A percentile compares a stretch with the other conserved stretches of the same genome.
Conservation (phyloP, 1,139 yeast species). For the Pichia kudriavzevii region DNA sequence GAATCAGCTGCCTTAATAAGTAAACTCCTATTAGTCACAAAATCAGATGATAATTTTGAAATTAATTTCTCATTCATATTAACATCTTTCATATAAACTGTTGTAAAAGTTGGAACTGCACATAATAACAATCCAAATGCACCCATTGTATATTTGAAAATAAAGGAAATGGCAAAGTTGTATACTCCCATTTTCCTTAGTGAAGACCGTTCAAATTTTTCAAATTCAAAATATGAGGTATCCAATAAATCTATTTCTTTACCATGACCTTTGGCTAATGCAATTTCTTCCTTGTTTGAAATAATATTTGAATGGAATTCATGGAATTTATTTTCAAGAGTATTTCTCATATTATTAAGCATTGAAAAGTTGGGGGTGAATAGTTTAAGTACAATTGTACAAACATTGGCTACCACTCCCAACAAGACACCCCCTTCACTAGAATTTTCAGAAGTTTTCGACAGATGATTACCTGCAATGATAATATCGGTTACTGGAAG, state of each 20-base stretch:
- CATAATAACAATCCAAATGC: conserved; percentile 87
- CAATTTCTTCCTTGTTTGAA: conserved; percentile 78
- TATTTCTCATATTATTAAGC: conserved; percentile 70
- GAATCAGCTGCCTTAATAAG: conserved; percentile 83
- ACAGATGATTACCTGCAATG: conserved; percentile 74
- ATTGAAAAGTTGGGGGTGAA: conserved; percentile 90
- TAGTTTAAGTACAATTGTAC: conserved; percentile 64
- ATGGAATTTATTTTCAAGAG: conserved; percentile 79
- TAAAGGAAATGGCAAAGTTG: conserved; percentile 73
- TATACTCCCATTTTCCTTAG: conserved; percentile 68
- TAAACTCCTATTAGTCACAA: conserved; percentile 84
- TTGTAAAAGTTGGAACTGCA: conserved; percentile 80
- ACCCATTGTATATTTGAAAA: conserved; percentile 92
- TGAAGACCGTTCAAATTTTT: conserved; percentile 70
- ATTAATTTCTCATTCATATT: conserved; percentile 30
- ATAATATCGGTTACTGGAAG: conserved; percentile 79
- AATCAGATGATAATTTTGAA: conserved; percentile 50
- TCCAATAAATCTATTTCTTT: conserved; percentile 76
- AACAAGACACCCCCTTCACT: conserved; percentile 82
- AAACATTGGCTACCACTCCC: conserved; percentile 74
- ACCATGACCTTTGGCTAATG: conserved; percentile 72
- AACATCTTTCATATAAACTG: conserved; percentile 40
- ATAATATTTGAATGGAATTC: conserved; percentile 77
- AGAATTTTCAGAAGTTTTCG: conserved; percentile 64
- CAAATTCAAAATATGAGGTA: conserved; percentile 72